Conservation (phyloP, 2,329 filamentous ascomycete genomes). For the Epichloe bromicola region DNA sequence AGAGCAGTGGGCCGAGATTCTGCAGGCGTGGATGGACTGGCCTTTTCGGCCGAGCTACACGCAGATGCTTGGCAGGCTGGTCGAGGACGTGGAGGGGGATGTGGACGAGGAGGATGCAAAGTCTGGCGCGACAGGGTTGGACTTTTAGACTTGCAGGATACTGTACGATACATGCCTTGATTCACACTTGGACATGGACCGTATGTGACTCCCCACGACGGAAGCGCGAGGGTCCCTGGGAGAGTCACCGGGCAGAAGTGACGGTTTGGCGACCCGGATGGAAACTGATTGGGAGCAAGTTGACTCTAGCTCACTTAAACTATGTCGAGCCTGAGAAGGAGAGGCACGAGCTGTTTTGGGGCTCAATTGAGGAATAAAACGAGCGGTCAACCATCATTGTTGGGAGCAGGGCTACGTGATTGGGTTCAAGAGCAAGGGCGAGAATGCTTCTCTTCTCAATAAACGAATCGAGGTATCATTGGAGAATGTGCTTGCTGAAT, state of each 20-base stretch:
- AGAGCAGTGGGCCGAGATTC: constrained; percentile 42
- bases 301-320: not conserved
- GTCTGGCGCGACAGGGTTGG: constrained; percentile 8
- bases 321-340: not conserved
- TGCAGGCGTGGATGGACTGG: constrained; percentile 51
- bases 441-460: too few species aligned
- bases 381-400: too few species aligned
- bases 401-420: too few species aligned
- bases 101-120: constrained; percentile 15
- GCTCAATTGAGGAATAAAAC: not conserved
- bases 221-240: not conserved
- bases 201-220: too few species aligned
- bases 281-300: not conserved
- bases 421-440: too few species aligned
- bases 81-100: constrained; percentile 16
- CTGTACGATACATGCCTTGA: too few species aligned
- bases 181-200: too few species aligned
- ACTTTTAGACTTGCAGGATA: too few species aligned
- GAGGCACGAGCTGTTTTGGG: not conserved
- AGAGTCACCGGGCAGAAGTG: too few species aligned
- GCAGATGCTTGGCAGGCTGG: constrained; percentile 32
- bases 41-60: constrained; percentile 43
- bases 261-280: not conserved
- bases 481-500: too few species aligned
- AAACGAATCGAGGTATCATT: too few species aligned